Percentiles rank a stretch among this genome's conserved stretches.
Conservation (phyloP, 176 grass and related monocot species). For the Aegilops speltoides region DNA sequence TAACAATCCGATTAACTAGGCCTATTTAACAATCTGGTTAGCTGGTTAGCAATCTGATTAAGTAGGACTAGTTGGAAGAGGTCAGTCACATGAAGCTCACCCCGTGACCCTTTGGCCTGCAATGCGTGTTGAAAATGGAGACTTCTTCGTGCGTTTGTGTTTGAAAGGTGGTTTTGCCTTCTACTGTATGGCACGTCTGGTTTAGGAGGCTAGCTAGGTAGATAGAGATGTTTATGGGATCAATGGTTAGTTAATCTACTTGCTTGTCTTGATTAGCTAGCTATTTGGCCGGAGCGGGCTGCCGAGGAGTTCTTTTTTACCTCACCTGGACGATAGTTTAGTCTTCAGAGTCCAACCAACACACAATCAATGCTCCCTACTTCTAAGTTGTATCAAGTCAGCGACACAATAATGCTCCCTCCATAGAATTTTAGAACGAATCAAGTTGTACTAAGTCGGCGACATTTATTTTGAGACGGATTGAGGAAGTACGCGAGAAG, state of each 20-base stretch:
- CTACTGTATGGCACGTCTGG: background rate
- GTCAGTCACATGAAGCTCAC: background rate
- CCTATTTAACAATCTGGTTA: background rate
- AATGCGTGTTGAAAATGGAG: background rate
- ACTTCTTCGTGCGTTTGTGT: background rate
- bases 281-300: no score
- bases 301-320: no score
- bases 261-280: constrained; percentile 3
- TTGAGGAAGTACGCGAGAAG: no score
- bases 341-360: no score
- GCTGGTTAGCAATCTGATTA: background rate
- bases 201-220: background rate
- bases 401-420: no score
- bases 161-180: constrained; percentile 30
- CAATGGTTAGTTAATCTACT: constrained; percentile 1
- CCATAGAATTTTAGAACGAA: no score
- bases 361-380: no score
- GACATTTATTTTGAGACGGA: background rate
- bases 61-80: constrained; percentile 2
- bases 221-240: background rate
- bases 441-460: no score
- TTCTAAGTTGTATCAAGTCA: no score
- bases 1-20: constrained; percentile 3
- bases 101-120: background rate
- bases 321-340: no score